Evolutionary conservation across 2,329 filamentous ascomycete genomes (phyloP).

Genomic region (Lasiodiplodia gonubiensis): DNA sequence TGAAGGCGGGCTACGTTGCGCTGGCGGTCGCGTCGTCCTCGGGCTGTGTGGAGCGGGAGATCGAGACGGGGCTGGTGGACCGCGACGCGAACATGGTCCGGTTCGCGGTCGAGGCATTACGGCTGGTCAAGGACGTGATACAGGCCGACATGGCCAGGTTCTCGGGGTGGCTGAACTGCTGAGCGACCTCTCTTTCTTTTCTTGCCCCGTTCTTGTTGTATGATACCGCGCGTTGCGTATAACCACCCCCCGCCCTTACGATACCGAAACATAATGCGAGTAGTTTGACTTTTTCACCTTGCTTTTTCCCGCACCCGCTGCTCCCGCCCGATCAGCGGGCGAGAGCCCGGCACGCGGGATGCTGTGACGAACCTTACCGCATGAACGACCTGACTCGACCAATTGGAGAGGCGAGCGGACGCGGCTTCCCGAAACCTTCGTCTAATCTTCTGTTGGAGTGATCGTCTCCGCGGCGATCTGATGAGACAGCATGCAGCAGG

Average conservation of each 20-base stretch:
- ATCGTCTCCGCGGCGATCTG: conserved; percentile 12
- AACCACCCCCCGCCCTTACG: not conserved
- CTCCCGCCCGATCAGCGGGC: not conserved
- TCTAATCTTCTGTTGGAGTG: not conserved
- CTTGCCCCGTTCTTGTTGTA: not conserved
- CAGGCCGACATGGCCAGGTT: conserved; percentile 16
- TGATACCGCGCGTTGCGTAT: conserved; percentile 15
- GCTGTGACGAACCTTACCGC: not conserved
- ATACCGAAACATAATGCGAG: not conserved
- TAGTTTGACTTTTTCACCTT: not conserved
- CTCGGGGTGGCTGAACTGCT: conserved; percentile 21
- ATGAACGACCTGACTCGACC: not conserved
- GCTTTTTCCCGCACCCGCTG: conserved; percentile 15
- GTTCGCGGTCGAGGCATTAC: conserved; percentile 65
- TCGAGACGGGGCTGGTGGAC: conserved; percentile 62
- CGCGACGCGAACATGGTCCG: conserved; percentile 67
- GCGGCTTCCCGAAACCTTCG: conserved; percentile 14
- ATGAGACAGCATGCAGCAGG: not conserved
- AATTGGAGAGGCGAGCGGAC: conserved; percentile 4
- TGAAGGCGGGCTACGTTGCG: conserved; percentile 61
- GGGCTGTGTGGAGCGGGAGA: conserved; percentile 59
- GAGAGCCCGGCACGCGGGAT: not conserved
- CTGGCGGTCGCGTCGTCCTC: conserved; percentile 62
- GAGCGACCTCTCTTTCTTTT: not conserved
- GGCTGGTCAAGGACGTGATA: conserved; percentile 60